These are phyloP conservation scores for Penicillium robsamsonii DNA, from an alignment of 495 filamentous ascomycete genomes.

Conservation along the genomic window DNA sequence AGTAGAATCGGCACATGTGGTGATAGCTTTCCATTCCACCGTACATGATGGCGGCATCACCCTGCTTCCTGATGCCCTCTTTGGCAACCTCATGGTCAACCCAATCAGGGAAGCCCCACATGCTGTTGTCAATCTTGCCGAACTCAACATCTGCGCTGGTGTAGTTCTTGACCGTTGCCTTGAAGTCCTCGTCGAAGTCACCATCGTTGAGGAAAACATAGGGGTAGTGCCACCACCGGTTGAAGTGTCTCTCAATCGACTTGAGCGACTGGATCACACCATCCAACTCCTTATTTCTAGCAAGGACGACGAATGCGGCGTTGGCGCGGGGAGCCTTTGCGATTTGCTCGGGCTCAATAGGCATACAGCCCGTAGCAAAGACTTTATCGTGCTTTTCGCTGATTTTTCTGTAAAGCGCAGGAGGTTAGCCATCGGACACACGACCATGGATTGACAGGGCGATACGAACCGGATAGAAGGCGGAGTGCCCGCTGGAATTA, in stretches of 20 bases:
- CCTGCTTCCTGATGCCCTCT: conserved; percentile 93
- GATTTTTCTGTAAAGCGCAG: conserved; percentile 68
- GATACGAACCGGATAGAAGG: conserved; percentile 80
- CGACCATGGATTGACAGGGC: neutral
- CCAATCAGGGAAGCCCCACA: conserved; percentile 99
- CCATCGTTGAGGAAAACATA: conserved; percentile 99
- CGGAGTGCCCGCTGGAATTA: conserved; percentile 87
- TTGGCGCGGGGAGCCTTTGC: conserved; percentile 75
- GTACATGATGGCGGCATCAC: conserved; percentile 99
- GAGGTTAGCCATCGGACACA: conserved; percentile 13
- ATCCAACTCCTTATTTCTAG: conserved; percentile 93
- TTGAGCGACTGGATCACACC: conserved; percentile 96
- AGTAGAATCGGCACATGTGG: conserved; percentile 98
- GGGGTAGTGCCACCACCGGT: conserved; percentile 97
- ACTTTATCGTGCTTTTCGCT: conserved; percentile 96
- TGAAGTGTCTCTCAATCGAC: conserved; percentile 98
- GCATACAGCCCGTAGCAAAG: conserved; percentile 85
- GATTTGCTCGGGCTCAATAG: conserved; percentile 49
- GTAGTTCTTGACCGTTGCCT: conserved; percentile 83
- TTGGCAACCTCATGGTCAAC: conserved; percentile 88
- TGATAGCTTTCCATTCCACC: conserved; percentile 99
- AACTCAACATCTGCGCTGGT: conserved; percentile 85
- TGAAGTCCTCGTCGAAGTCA: conserved; percentile 93
- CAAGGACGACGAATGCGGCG: conserved; percentile 92
- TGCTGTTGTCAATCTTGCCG: conserved; percentile 83